Conservation (phyloP, 257 asterid species). For the Nicotiana otophora region DNA sequence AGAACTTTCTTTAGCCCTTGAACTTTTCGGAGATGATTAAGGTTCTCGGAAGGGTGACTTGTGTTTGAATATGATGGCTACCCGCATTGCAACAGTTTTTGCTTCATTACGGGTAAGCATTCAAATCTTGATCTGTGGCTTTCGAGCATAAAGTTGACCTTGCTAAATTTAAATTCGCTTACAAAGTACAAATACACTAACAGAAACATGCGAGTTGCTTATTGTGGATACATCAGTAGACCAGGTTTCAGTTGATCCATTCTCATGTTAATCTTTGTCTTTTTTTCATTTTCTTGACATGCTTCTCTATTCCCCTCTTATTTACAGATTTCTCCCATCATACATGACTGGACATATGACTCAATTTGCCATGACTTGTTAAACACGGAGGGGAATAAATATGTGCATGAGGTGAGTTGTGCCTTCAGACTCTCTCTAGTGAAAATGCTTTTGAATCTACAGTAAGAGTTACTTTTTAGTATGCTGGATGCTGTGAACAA, state of each 20-base stretch:
- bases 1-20: background rate
- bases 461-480: slow-evolving; percentile 8
- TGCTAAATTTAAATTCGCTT: slow-evolving; percentile 44
- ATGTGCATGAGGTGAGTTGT: slow-evolving; percentile 75
- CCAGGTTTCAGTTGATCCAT: slow-evolving; percentile 50
- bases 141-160: background rate
- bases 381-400: slow-evolving; percentile 93
- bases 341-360: slow-evolving; percentile 99
- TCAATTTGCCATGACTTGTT: slow-evolving; percentile 98
- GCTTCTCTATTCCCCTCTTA: background rate
- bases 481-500: slow-evolving; percentile 64
- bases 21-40: slow-evolving; percentile 98
- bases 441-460: slow-evolving; percentile 12
- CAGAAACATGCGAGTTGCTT: slow-evolving; percentile 96
- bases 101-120: slow-evolving; percentile 82
- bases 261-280: background rate
- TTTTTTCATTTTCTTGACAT: background rate
- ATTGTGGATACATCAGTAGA: slow-evolving; percentile 93
- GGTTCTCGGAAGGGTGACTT: slow-evolving; percentile 68
- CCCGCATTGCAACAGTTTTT: slow-evolving; percentile 87
- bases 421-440: slow-evolving; percentile 12
- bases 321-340: slow-evolving; percentile 82
- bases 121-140: slow-evolving; percentile 6
- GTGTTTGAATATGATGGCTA: slow-evolving; percentile 81
- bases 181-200: slow-evolving; percentile 71